Base-by-base conservation (phyloP, 306 rosid species). In the Cyamopsis tetragonoloba region DNA sequence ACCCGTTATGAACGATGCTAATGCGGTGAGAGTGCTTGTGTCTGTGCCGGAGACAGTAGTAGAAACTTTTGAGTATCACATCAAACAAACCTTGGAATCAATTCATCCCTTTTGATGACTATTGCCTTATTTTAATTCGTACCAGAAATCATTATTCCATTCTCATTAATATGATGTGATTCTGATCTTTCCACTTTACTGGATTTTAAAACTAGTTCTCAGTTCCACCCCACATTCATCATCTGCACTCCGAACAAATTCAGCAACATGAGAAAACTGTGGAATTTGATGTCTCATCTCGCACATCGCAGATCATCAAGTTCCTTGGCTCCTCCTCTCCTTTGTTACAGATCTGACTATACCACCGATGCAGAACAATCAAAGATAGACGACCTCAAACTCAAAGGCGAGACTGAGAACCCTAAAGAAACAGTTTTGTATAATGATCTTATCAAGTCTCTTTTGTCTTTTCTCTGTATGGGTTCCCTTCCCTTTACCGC, bases 341-440 rank as follows among this genome's bases (percentile, higher is more conserved):
- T n/a, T n/a, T n/a, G n/a, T 28, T 70, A 78, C 72, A 57, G 74
- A 63, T 53, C 70, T 42, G 66, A 58, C 72, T 13, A 32, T 74
- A n/a, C n/a, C n/a, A 77, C 78, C 24, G 46, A 51, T 57, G 74
- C 79, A 41, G 86, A 14, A 92, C 79, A 82, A 32, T 80, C 31
- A 72, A 47, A 67, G 86, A 87, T 76, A 88, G 80, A 58, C 74
- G 98, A 93, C 43, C 87, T 89, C 37, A 92, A 83, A 82, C 81
- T 92, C 37, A 95, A 92, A 56, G 95, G 79, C 12, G 91, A 87
- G 78, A 96, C 89, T 63, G 95, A 89, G 80, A 89, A 92, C 44
- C 95, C 95, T 59, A 89, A 83, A 73, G 83, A 74, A 72, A 76
- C 81, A 42, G 85, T 87, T 23, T 84, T 92, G 65, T 89, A 82